Percentiles rank a stretch among this genome's conserved stretches.
Evolutionary conservation across 2,329 filamentous ascomycete genomes (phyloP).

Genomic region (Colletotrichum filicis): DNA sequence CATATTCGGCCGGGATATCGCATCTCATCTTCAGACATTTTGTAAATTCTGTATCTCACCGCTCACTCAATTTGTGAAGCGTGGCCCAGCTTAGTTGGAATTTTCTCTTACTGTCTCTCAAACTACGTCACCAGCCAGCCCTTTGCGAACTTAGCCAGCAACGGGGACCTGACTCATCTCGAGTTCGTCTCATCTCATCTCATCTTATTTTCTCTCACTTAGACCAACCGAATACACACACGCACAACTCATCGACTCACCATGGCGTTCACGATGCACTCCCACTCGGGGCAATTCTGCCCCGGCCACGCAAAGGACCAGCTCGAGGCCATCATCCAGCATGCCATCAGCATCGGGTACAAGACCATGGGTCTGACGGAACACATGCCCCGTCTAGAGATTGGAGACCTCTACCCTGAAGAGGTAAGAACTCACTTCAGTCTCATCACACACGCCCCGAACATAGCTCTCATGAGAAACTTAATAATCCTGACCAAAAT

Average conservation of each 20-base stretch:
- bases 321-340: constrained; percentile 84
- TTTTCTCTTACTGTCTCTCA: background rate
- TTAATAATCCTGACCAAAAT: constrained; percentile 34
- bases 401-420: constrained; percentile 89
- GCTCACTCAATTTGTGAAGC: background rate
- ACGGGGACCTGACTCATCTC: constrained; percentile 17
- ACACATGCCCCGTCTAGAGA: constrained; percentile 86
- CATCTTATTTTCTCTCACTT: background rate
- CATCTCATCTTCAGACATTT: background rate
- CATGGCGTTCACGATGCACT: constrained; percentile 99
- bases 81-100: background rate
- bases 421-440: constrained; percentile 65
- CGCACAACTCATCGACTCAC: constrained; percentile 19
- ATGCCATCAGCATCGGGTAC: constrained; percentile 83
- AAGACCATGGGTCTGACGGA: constrained; percentile 89
- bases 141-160: background rate
- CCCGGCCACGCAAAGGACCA: constrained; percentile 86
- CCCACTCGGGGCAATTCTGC: constrained; percentile 98
- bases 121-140: constrained; percentile 31
- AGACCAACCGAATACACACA: background rate
- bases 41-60: background rate
- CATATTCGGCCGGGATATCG: background rate
- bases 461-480: background rate
- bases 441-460: background rate
- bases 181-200: constrained; percentile 29